Evolutionary conservation across 139 green algal genomes (phyloP).

Genomic region (Raphidocelis subcapitata): DNA sequence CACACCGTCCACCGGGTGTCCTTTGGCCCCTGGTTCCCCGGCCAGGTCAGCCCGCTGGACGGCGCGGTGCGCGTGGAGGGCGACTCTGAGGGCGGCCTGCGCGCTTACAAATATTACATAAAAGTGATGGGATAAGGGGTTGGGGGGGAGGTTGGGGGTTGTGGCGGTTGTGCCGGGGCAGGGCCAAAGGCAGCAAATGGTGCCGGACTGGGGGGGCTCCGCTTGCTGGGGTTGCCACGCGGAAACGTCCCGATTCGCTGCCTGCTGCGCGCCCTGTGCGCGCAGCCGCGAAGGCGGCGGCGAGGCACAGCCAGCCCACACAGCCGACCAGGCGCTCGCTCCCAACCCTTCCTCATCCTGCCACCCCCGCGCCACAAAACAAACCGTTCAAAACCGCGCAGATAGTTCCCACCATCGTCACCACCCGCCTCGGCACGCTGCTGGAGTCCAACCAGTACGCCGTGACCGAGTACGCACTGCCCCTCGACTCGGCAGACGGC

Average conservation of each 20-base stretch:
- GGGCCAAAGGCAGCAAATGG: too few relatives aligned
- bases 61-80: constrained; percentile 54
- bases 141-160: too few relatives aligned
- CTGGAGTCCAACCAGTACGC: constrained; percentile 87
- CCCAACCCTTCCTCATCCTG: too few relatives aligned
- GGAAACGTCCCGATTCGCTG: too few relatives aligned
- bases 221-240: too few relatives aligned
- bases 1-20: constrained; percentile 82
- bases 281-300: too few relatives aligned
- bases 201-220: too few relatives aligned
- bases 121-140: constrained; percentile 30
- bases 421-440: constrained; percentile 35
- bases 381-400: constrained; percentile 56
- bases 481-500: constrained; percentile 2
- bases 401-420: constrained; percentile 84
- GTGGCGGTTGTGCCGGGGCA: too few relatives aligned
- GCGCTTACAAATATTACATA: constrained; percentile 90
- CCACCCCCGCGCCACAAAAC: too few relatives aligned
- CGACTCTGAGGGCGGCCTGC: constrained; percentile 33
- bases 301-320: too few relatives aligned
- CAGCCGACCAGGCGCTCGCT: too few relatives aligned
- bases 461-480: constrained; percentile 81
- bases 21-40: constrained; percentile 81
- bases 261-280: too few relatives aligned
- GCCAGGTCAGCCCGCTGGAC: constrained; percentile 74